Percentiles rank a stretch among this genome's conserved stretches.
These are phyloP conservation scores for Sergeia podlipaevii DNA, from an alignment of 208 protist species.

Conservation along the genomic window DNA sequence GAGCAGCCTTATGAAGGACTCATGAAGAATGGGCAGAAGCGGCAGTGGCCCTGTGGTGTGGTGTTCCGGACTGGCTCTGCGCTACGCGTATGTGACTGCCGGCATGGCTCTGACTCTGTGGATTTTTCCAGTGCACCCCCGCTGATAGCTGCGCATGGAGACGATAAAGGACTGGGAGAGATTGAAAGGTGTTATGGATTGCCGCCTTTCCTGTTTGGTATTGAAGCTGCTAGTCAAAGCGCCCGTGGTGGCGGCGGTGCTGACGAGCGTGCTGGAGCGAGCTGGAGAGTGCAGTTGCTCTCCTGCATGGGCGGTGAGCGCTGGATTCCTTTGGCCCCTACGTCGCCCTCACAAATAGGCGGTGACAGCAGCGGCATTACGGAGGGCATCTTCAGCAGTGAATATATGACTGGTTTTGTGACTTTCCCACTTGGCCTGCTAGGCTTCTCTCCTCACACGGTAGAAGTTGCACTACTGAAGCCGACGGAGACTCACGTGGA, in stretches of 20 bases:
- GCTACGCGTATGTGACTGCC: no score
- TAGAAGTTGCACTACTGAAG: conserved; percentile 8
- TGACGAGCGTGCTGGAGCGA: neutral
- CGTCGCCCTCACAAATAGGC: conserved; percentile 9
- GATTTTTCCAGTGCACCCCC: no score
- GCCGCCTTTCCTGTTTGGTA: no score
- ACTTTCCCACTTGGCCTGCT: conserved; percentile 11
- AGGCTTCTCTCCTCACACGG: conserved; percentile 10
- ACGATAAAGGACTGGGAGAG: no score
- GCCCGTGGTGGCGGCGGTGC: neutral
- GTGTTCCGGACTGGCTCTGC: no score
- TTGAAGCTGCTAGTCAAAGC: neutral
- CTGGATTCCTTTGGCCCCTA: conserved; percentile 16
- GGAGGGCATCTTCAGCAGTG: conserved; percentile 10
- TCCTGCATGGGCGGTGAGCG: conserved; percentile 14
- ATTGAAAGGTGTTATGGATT: no score
- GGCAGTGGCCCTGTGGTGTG: no score
- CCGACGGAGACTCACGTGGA: conserved; percentile 6
- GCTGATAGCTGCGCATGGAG: no score
- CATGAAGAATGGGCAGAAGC: no score
- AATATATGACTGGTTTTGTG: conserved; percentile 1
- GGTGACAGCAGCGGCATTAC: conserved; percentile 2
- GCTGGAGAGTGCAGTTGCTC: neutral
- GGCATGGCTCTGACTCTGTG: no score
- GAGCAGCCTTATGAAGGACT: no score